Conservation (phyloP, 176 grass and related monocot species). For the Puccinellia tenuiflora region DNA sequence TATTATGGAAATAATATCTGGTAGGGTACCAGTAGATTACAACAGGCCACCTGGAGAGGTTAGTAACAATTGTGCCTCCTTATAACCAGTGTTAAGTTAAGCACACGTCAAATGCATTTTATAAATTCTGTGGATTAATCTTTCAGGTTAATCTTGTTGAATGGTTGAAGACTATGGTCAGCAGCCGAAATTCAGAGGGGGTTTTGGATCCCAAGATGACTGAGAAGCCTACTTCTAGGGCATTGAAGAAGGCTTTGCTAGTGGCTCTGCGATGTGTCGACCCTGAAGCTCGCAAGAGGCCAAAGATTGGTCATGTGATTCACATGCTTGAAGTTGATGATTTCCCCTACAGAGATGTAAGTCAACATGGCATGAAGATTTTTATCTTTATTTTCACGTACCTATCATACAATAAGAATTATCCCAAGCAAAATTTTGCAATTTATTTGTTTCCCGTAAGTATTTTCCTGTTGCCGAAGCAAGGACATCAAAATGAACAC, state of each 20-base stretch:
- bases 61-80: slow-evolving; percentile 22
- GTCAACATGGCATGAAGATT: neutral
- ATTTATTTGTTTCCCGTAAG: neutral
- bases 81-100: neutral
- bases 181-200: slow-evolving; percentile 87
- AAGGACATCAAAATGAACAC: neutral
- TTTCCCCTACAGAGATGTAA: slow-evolving; percentile 98
- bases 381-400: neutral
- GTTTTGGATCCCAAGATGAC: slow-evolving; percentile 96
- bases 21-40: slow-evolving; percentile 87
- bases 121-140: neutral
- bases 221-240: slow-evolving; percentile 78
- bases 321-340: slow-evolving; percentile 99
- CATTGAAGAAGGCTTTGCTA: slow-evolving; percentile 82
- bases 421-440: neutral
- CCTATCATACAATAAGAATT: neutral
- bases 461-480: neutral
- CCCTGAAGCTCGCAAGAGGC: slow-evolving; percentile 93
- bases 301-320: slow-evolving; percentile 93
- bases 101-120: slow-evolving; percentile 14
- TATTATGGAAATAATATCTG: slow-evolving; percentile 97
- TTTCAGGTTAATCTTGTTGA: slow-evolving; percentile 96
- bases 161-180: slow-evolving; percentile 94
- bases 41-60: slow-evolving; percentile 86
- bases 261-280: slow-evolving; percentile 91